Evolutionary conservation across 805 yeast genomes (phyloP).

Genomic region (Cyberlindnera mrakii): DNA sequence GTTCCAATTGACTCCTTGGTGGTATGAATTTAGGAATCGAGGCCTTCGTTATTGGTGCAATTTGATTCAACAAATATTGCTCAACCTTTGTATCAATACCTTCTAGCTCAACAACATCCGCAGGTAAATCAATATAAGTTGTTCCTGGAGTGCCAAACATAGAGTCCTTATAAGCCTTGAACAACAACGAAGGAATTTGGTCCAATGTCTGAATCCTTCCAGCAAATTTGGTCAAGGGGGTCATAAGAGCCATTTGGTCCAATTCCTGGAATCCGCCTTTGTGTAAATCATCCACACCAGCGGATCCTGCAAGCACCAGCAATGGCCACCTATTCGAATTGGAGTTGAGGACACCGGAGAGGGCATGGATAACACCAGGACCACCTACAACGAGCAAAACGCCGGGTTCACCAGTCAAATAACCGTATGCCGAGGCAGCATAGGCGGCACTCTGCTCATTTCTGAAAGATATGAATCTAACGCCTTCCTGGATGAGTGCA

Average conservation of each 20-base stretch:
- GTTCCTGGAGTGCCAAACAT: constrained; percentile 53
- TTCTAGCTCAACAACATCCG: constrained; percentile 39
- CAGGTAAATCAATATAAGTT: constrained; percentile 61
- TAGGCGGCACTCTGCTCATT: constrained; percentile 73
- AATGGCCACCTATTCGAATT: constrained; percentile 60
- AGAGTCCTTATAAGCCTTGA: constrained; percentile 40
- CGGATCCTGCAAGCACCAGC: constrained; percentile 58
- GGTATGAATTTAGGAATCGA: constrained; percentile 30
- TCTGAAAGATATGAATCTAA: constrained; percentile 54
- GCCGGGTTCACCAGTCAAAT: constrained; percentile 58
- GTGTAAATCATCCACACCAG: constrained; percentile 39
- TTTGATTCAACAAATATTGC: background rate
- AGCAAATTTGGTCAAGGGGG: constrained; percentile 45
- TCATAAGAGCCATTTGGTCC: constrained; percentile 51
- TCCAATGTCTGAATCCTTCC: constrained; percentile 33
- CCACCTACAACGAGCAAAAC: constrained; percentile 70
- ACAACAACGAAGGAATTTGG: constrained; percentile 34
- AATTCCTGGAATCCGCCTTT: constrained; percentile 70
- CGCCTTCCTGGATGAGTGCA: constrained; percentile 45
- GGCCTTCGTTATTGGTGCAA: constrained; percentile 3
- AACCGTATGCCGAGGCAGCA: constrained; percentile 70
- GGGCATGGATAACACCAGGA: constrained; percentile 64
- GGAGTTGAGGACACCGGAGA: constrained; percentile 63
- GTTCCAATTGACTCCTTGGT: constrained; percentile 27
- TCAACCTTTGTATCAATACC: background rate